phyloP scores from a whole-genome alignment of 345 rosid species.

The Cochlearia excelsa region DNA sequence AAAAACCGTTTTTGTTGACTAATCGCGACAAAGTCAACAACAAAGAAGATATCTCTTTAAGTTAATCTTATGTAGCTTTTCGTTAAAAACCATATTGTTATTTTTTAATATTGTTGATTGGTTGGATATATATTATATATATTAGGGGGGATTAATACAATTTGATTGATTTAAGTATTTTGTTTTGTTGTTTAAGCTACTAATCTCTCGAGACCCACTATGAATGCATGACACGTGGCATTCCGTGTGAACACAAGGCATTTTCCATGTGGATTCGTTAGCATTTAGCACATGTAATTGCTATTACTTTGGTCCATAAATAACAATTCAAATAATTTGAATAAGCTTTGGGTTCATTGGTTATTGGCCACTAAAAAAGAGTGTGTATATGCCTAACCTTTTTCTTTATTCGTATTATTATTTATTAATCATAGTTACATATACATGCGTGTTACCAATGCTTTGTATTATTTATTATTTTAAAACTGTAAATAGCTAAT shows the following conservation, averaged over 20 bases:
- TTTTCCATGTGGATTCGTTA: conserved; percentile 38
- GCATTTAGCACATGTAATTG: conserved; percentile 35
- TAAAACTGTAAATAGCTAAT: conserved; percentile 12
- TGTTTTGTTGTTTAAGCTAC: background rate
- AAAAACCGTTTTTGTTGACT: conserved; percentile 57
- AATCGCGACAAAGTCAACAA: conserved; percentile 35
- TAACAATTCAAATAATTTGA: conserved; percentile 11
- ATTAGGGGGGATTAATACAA: conserved; percentile 23
- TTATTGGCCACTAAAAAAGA: conserved; percentile 27
- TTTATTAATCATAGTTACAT: conserved; percentile 22
- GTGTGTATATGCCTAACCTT: background rate
- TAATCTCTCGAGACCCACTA: conserved; percentile 12
- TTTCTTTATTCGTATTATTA: conserved; percentile 14
- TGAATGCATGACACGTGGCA: conserved; percentile 23
- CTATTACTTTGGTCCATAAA: conserved; percentile 27
- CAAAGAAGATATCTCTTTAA: conserved; percentile 32
- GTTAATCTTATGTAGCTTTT: conserved; percentile 11
- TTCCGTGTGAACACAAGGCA: conserved; percentile 26
- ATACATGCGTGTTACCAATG: conserved; percentile 27
- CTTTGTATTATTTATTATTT: conserved; percentile 15
- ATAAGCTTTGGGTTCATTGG: conserved; percentile 12
- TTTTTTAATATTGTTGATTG: conserved; percentile 16
- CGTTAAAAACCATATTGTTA: conserved; percentile 5
- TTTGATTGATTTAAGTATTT: conserved; percentile 22
- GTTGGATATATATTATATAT: conserved; percentile 16